phyloP scores from a whole-genome alignment of 2,329 filamentous ascomycete species.

The Penicillium sp. region DNA sequence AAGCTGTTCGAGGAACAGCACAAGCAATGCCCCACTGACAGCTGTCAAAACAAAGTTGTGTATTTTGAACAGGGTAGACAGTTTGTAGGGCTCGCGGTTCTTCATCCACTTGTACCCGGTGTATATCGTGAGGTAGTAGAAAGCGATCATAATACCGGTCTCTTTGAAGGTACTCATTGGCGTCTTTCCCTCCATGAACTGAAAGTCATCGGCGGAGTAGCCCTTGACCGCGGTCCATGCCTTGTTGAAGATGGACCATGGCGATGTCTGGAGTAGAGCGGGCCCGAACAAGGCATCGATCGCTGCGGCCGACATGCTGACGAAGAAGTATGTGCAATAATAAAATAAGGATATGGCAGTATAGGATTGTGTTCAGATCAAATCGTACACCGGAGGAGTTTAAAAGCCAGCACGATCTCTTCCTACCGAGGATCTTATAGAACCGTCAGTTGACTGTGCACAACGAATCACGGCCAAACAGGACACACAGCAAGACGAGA shows the following conservation, averaged over 20 bases:
- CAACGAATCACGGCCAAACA: not conserved
- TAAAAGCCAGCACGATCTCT: not conserved
- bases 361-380: not conserved
- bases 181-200: slow-evolving; percentile 70
- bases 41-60: slow-evolving; percentile 87
- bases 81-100: slow-evolving; percentile 72
- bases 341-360: not conserved
- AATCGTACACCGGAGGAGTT: not conserved
- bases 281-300: slow-evolving; percentile 11
- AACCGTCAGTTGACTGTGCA: not conserved
- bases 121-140: slow-evolving; percentile 83
- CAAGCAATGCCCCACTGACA: slow-evolving; percentile 71
- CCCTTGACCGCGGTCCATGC: slow-evolving; percentile 67
- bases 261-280: slow-evolving; percentile 18
- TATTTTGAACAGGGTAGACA: slow-evolving; percentile 78
- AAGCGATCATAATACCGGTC: slow-evolving; percentile 67
- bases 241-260: slow-evolving; percentile 88
- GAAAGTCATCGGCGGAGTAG: slow-evolving; percentile 75
- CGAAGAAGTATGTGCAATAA: slow-evolving; percentile 3
- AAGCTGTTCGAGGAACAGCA: slow-evolving; percentile 79
- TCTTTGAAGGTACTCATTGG: slow-evolving; percentile 81
- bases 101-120: slow-evolving; percentile 84
- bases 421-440: not conserved
- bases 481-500: not conserved
- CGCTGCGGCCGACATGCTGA: slow-evolving; percentile 11